These are phyloP conservation scores for Trametes punicea DNA, from an alignment of 768 basidiomycete species.

Conservation along the genomic window DNA sequence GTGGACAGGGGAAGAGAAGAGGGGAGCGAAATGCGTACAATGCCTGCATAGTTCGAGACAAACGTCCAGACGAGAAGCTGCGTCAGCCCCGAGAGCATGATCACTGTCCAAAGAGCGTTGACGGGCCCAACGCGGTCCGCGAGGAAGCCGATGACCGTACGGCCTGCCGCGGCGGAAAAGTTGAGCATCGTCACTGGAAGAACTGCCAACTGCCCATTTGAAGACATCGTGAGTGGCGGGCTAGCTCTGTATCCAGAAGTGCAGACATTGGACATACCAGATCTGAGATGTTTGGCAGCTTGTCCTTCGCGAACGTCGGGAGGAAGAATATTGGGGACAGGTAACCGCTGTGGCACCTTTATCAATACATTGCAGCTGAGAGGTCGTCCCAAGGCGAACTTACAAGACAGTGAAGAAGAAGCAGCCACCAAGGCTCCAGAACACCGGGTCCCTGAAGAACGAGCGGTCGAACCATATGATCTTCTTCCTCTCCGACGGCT, in stretches of 20 bases:
- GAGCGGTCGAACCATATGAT: slow-evolving; percentile 24
- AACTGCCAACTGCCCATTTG: slow-evolving; percentile 3
- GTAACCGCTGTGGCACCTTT: slow-evolving; percentile 21
- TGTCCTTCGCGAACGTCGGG: slow-evolving; percentile 20
- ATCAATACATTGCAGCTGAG: too few relatives aligned
- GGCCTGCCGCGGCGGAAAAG: slow-evolving; percentile 20
- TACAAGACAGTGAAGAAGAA: slow-evolving; percentile 29
- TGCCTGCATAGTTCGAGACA: slow-evolving; percentile 30
- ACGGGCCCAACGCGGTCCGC: slow-evolving; percentile 38
- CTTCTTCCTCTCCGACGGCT: slow-evolving; percentile 11
- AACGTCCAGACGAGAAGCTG: slow-evolving; percentile 41
- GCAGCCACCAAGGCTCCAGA: slow-evolving; percentile 34
- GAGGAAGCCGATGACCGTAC: slow-evolving; percentile 36
- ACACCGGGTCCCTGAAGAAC: slow-evolving; percentile 25
- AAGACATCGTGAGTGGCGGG: neutral
- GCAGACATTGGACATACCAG: slow-evolving; percentile 1
- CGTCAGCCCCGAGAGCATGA: slow-evolving; percentile 34
- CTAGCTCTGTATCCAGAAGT: neutral
- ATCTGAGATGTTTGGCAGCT: slow-evolving; percentile 17
- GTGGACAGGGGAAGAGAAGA: neutral
- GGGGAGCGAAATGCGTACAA: slow-evolving; percentile 16
- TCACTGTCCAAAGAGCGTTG: slow-evolving; percentile 38
- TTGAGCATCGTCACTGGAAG: slow-evolving; percentile 24
- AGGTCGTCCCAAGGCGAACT: too few relatives aligned
- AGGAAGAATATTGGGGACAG: slow-evolving; percentile 21